Evolutionary conservation across 768 basidiomycete genomes (phyloP).

Genomic region (Butyriboletus loyo): DNA sequence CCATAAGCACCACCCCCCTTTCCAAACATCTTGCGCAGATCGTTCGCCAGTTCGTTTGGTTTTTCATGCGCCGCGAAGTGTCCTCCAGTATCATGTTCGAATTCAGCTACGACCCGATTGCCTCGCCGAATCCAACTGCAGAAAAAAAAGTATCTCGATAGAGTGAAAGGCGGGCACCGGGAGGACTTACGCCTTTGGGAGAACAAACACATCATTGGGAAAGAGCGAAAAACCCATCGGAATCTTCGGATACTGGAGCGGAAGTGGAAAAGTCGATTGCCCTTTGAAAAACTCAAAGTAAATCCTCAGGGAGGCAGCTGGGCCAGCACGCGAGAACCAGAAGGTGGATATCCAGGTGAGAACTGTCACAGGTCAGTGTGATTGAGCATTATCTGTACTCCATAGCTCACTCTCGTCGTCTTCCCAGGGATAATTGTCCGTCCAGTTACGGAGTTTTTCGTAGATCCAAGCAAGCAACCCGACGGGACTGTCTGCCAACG

Average conservation of each 20-base stretch:
- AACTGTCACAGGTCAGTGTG: slow-evolving; percentile 33
- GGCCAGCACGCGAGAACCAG: slow-evolving; percentile 57
- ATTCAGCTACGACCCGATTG: slow-evolving; percentile 45
- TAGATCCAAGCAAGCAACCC: slow-evolving; percentile 55
- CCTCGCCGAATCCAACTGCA: slow-evolving; percentile 42
- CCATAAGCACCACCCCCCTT: slow-evolving; percentile 48
- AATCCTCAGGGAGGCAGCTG: slow-evolving; percentile 54
- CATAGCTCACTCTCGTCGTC: slow-evolving; percentile 49
- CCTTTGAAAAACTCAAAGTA: slow-evolving; percentile 46
- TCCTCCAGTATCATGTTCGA: slow-evolving; percentile 49
- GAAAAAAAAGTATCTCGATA: not conserved
- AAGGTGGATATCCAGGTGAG: slow-evolving; percentile 60
- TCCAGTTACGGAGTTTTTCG: slow-evolving; percentile 48
- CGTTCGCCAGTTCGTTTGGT: slow-evolving; percentile 46
- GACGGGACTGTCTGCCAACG: slow-evolving; percentile 54
- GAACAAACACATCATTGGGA: slow-evolving; percentile 43
- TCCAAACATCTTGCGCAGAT: slow-evolving; percentile 57
- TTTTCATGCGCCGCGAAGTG: slow-evolving; percentile 58
- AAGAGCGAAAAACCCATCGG: slow-evolving; percentile 53
- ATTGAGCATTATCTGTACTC: not conserved
- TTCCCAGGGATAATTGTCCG: slow-evolving; percentile 53
- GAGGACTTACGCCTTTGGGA: slow-evolving; percentile 39
- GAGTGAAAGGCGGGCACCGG: rapidly evolving
- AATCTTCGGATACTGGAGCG: slow-evolving; percentile 18
- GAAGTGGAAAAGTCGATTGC: not conserved